Evolutionary conservation across 345 rosid species (phyloP).

Genomic region (Melastoma malabathricum): DNA sequence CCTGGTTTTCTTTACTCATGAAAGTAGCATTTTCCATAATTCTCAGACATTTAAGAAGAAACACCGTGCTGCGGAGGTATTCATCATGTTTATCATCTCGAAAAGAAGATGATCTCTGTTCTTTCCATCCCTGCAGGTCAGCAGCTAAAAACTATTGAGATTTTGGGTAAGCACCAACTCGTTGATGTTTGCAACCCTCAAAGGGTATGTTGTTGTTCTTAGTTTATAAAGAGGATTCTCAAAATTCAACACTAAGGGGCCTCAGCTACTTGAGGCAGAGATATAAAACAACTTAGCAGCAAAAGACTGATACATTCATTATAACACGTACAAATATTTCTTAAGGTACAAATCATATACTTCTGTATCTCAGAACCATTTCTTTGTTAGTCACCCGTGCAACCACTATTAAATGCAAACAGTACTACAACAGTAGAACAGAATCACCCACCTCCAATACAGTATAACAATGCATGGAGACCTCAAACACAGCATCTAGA

Average conservation of each 20-base stretch:
- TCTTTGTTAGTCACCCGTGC: no score
- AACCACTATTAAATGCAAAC: constrained; percentile 4
- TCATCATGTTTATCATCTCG: constrained; percentile 27
- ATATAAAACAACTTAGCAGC: no score
- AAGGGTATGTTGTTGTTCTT: no score
- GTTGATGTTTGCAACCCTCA: no score
- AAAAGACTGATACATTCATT: no score
- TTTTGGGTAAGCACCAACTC: no score
- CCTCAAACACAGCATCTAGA: constrained; percentile 92
- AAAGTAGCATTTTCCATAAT: constrained; percentile 97
- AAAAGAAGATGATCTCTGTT: constrained; percentile 12
- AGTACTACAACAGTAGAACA: constrained; percentile 22
- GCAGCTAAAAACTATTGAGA: not conserved
- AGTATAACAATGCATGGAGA: constrained; percentile 62
- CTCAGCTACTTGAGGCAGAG: no score
- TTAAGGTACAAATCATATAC: no score
- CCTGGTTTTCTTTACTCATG: constrained; percentile 87
- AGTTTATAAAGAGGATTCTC: no score
- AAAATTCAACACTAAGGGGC: no score
- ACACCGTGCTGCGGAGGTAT: constrained; percentile 30
- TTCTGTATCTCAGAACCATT: no score
- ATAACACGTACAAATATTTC: no score
- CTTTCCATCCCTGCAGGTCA: constrained; percentile 37
- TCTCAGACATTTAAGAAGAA: constrained; percentile 72
- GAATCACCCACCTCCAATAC: constrained; percentile 82